A percentile compares a stretch with the other conserved stretches of the same genome.
Conservation (phyloP, 2,329 filamentous ascomycete species). For the Colletotrichum scovillei region DNA sequence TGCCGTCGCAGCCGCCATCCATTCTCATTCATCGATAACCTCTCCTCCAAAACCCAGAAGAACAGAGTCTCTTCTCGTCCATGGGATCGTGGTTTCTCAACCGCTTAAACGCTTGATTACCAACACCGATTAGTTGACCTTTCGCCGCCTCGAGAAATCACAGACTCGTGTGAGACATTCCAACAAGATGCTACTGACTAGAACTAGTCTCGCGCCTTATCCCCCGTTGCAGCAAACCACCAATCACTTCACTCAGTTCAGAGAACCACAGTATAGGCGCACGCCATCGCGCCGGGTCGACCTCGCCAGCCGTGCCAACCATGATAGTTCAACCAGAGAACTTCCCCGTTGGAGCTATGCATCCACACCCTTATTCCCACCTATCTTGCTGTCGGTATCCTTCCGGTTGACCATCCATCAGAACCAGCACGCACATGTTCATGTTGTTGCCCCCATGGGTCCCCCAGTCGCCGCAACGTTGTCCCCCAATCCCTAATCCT, state of each 20-base stretch:
- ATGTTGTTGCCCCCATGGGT: not conserved
- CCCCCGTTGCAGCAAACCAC: not conserved
- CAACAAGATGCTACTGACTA: not conserved
- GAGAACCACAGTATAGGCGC: not conserved
- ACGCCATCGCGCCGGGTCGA: not conserved
- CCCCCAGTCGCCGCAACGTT: conserved; percentile 9
- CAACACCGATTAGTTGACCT: not conserved
- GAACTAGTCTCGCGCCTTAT: not conserved
- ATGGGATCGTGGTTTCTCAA: not conserved
- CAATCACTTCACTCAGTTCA: not conserved
- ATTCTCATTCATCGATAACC: not conserved
- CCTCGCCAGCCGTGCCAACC: conserved; percentile 17
- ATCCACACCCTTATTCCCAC: conserved; percentile 8
- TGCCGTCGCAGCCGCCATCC: not conserved
- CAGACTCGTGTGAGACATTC: not conserved
- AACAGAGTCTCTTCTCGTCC: not conserved
- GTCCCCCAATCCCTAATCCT: not conserved
- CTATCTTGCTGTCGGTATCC: not conserved
- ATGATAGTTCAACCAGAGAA: conserved; percentile 1
- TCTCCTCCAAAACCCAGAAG: not conserved
- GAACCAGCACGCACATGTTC: not conserved
- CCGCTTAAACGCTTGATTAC: not conserved
- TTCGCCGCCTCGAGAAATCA: not conserved
- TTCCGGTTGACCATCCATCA: not conserved
- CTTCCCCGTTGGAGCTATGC: conserved; percentile 6